Base-by-base conservation (phyloP, 345 rosid species). In the Brassica juncea region DNA sequence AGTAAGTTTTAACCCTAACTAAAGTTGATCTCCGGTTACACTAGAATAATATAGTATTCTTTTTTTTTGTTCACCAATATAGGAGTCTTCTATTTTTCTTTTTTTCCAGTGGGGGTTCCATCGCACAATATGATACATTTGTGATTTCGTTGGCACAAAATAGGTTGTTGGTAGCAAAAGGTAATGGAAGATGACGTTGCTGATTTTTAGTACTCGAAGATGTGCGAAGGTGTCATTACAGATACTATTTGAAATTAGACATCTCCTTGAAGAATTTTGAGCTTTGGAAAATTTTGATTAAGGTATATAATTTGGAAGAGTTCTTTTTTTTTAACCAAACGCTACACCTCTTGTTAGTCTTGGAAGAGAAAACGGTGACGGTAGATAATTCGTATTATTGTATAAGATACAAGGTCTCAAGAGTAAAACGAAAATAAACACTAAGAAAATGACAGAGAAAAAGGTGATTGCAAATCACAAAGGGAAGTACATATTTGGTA, bases 1-100 rank as follows among this genome's bases (percentile, higher is more conserved):
- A 7, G 7, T 63, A 31, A 63, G 12, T 30, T n/a, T n/a, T 30
- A 31, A 63, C 42, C 67, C 42, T 63, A 82, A 52, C 42, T 67
- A 65, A 54, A 28, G 42, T 21, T 49, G 37, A 75, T 12, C 66
- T 3, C 34, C 25, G 21, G 32, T 57, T 34, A 32, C 12, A 65
- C 52, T 70, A 5, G 64, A 54, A 63, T 32, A 15, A 32, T 55
- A 57, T 57, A 19, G 19, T 19, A 19, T 19, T 19, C 19, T 19
- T 19, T 19, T 19, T 19, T 19, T 19, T 19, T 19, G 19, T 19
- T 19, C 19, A 19, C 19, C 19, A 19, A 19, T 19, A 19, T 0
- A 19, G 19, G 19, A 19, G 19, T 19, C 19, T 19, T 19, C 19
- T 19, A 19, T 19, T 19, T 19, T 19, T 19, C 19, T 19, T 19